Evolutionary conservation across 1,139 yeast species (phyloP), one percentile per base, ranked within the genome.

Genomic region (Saccharomycopsis hybrid): DNA sequence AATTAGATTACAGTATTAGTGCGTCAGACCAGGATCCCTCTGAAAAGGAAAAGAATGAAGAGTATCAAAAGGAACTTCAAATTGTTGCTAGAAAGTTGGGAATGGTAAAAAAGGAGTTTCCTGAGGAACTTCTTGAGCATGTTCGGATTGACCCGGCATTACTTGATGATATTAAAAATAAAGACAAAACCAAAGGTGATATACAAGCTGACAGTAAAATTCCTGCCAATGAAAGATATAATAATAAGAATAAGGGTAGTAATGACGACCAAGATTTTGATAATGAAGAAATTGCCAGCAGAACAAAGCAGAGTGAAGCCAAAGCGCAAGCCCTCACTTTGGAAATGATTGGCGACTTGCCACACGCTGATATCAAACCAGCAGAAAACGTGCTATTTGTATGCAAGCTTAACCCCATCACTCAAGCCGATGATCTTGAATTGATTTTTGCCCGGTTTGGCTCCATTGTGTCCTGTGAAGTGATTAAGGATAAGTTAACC

Each of bases 341-440:
- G 47, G 87, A 82, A 56, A 65, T 82, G 55, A 67, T 82, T 43
- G 87, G 86, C 0, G 88, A 82, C 57, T 57, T 82, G n/a, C 81
- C 84, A 0, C 69, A 70, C 49, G 80, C 83, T 3, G 74, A 73
- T 25, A 75, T 74, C 30, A 72, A 73, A 55, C 89, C 89, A 0
- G 73, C 80, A 46, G 87, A 83, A 49, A 71, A 70, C 44, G 78
- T 80, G 2, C 60, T 82, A 13, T 82, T 82, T 59, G 74, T 82
- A 1, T 82, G 88, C 56, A 78, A 78, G 56, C 63, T 82, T 55
- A 82, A 82, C 55, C 78, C 85, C 0, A 64, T 80, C 3, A 82
- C 89, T 2, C 66, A 67, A 7, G 76, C 71, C 13, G 78, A 74
- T 5, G 83, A 82, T 47, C 62, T 82, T 36, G 68, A 70, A 44